phyloP scores from a whole-genome alignment of 1,284 basidiomycete species.

The Fistulinella cinereoalba region DNA sequence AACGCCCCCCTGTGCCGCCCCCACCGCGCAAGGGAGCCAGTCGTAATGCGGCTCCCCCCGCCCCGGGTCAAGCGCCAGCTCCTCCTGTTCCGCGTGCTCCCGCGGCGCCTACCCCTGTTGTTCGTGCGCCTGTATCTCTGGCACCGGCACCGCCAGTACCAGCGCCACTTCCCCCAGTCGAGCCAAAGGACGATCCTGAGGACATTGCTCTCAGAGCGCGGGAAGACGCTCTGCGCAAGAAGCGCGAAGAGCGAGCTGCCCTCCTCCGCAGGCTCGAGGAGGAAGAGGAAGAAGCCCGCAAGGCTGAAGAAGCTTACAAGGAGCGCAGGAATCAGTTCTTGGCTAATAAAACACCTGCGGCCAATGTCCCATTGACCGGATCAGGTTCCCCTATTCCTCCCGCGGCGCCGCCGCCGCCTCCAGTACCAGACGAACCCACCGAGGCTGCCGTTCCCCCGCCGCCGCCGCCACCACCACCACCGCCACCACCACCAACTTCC shows the following conservation, averaged over 20 bases:
- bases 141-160: conserved; percentile 29
- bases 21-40: conserved; percentile 37
- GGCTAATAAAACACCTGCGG: conserved; percentile 40
- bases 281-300: conserved; percentile 68
- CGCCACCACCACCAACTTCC: conserved; percentile 32
- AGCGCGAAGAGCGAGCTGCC: conserved; percentile 62
- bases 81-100: conserved; percentile 32
- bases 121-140: conserved; percentile 30
- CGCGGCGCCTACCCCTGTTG: conserved; percentile 31
- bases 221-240: conserved; percentile 66
- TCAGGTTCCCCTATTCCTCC: conserved; percentile 19
- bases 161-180: conserved; percentile 37
- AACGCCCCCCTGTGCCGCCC: conserved; percentile 43
- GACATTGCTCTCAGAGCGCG: conserved; percentile 59
- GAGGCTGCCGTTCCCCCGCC: conserved; percentile 21
- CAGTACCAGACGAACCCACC: conserved; percentile 29
- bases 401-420: conserved; percentile 30
- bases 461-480: conserved; percentile 36
- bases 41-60: too few species aligned
- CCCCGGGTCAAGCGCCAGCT: too few species aligned
- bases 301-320: conserved; percentile 59
- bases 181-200: conserved; percentile 54
- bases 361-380: conserved; percentile 11
- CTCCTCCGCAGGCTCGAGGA: conserved; percentile 66
- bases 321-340: conserved; percentile 41